Conservation (phyloP, 2,329 filamentous ascomycete species). For the Sphaerulina vaccinii region DNA sequence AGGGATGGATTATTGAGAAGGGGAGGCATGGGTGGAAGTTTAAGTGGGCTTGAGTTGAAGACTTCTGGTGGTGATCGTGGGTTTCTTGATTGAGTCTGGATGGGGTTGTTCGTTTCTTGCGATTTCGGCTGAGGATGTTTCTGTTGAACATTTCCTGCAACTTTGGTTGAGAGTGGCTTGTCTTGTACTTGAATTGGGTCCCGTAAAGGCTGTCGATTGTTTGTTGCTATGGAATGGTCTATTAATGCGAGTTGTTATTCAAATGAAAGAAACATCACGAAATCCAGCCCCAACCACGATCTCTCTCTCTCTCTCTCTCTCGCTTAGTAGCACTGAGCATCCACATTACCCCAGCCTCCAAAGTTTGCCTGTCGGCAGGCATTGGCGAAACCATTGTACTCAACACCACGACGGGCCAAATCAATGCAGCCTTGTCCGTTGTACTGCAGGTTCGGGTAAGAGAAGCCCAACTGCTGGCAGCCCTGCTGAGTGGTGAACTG, state of each 20-base stretch:
- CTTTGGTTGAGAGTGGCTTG: too few species aligned
- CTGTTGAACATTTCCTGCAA: too few species aligned
- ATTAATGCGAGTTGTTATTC: neutral
- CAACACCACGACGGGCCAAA: neutral
- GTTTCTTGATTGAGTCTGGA: too few species aligned
- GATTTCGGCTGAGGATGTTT: too few species aligned
- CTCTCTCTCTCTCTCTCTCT: neutral
- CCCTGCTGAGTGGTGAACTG: neutral
- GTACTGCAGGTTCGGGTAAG: neutral
- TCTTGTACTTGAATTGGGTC: too few species aligned
- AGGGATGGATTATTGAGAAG: conserved; percentile 4
- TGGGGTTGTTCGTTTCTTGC: too few species aligned
- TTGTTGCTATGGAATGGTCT: too few species aligned
- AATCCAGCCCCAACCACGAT: neutral
- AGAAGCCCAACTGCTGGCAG: neutral
- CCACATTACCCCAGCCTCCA: neutral
- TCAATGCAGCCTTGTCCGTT: neutral
- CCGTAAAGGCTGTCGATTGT: too few species aligned
- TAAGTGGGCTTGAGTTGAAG: conserved; percentile 1
- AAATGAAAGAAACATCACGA: neutral
- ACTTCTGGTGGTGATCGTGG: neutral
- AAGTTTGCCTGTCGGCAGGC: neutral
- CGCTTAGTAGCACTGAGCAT: neutral
- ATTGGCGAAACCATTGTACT: neutral
- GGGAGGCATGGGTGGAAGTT: neutral